Percentiles rank a stretch among this genome's conserved stretches.
Evolutionary conservation across 805 yeast species (phyloP).

Genomic region (Candida dajiaensis): DNA sequence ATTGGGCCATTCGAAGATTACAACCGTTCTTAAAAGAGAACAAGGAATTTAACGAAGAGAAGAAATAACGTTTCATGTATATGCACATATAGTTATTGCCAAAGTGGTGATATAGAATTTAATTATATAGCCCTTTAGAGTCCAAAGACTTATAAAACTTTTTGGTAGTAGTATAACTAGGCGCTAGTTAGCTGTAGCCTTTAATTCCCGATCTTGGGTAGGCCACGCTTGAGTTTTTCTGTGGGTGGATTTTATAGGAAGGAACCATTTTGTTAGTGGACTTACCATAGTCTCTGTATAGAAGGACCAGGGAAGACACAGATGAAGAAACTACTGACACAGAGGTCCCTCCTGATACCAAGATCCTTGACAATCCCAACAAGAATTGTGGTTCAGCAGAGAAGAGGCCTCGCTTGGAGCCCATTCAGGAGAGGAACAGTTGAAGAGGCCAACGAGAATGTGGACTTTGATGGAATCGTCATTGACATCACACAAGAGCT

Average conservation of each 20-base stretch:
- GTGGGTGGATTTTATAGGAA: too few species aligned
- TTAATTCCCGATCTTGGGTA: background rate
- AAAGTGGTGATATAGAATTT: too few species aligned
- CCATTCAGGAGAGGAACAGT: slow-evolving; percentile 4
- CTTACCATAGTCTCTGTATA: background rate
- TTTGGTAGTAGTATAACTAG: too few species aligned
- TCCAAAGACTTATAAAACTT: too few species aligned
- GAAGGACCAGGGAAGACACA: background rate
- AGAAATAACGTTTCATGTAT: background rate
- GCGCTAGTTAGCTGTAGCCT: too few species aligned
- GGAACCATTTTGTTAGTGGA: background rate
- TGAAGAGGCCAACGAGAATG: slow-evolving; percentile 1
- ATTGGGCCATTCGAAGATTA: slow-evolving; percentile 75
- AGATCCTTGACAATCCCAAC: background rate
- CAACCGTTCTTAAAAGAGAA: slow-evolving; percentile 39
- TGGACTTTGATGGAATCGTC: slow-evolving; percentile 5
- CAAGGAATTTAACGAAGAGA: slow-evolving; percentile 4
- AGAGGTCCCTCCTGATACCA: background rate
- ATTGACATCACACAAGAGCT: slow-evolving; percentile 9
- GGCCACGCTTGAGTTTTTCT: background rate
- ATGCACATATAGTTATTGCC: background rate
- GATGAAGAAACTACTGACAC: background rate
- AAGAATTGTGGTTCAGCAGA: background rate
- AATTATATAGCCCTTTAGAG: background rate
- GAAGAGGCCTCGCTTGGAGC: slow-evolving; percentile 6